These are phyloP conservation scores for Populus nigra DNA, from an alignment of 345 rosid genomes.

Conservation along the genomic window DNA sequence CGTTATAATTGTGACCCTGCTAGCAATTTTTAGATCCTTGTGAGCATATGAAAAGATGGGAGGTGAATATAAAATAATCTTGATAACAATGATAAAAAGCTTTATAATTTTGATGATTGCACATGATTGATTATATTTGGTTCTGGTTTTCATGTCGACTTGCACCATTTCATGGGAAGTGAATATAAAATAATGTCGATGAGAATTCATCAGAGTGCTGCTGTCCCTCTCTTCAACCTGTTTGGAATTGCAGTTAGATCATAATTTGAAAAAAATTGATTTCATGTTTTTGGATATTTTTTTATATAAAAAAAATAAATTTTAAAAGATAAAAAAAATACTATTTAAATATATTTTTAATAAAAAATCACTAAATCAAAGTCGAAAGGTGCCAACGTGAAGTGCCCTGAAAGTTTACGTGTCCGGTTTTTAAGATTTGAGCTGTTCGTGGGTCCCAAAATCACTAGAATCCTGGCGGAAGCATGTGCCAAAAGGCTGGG, in stretches of 20 bases:
- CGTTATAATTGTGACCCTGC: neutral
- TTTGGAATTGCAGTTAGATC: too few species aligned
- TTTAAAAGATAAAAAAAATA: too few species aligned
- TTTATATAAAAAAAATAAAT: too few species aligned
- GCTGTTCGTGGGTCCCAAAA: conserved; percentile 27
- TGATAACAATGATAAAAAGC: neutral
- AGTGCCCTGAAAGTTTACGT: conserved; percentile 14
- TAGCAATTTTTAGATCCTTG: neutral
- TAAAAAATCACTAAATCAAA: neutral
- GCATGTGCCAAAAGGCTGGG: conserved; percentile 62
- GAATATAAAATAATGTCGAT: too few species aligned
- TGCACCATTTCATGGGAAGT: neutral
- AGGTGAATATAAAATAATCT: conserved; percentile 1
- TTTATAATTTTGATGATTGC: conserved; percentile 28
- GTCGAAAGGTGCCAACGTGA: neutral
- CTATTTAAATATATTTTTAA: too few species aligned
- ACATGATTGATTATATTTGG: conserved; percentile 40
- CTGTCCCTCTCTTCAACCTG: too few species aligned
- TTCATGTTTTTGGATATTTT: too few species aligned
- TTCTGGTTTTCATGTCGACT: conserved; percentile 8
- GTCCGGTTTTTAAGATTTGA: conserved; percentile 17
- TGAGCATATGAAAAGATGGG: neutral
- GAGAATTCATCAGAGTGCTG: too few species aligned
- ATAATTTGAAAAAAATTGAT: too few species aligned
- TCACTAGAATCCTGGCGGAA: conserved; percentile 26